These are phyloP conservation scores for Celoporthe dispersa DNA, from an alignment of 2,329 filamentous ascomycete genomes.

Conservation along the genomic window DNA sequence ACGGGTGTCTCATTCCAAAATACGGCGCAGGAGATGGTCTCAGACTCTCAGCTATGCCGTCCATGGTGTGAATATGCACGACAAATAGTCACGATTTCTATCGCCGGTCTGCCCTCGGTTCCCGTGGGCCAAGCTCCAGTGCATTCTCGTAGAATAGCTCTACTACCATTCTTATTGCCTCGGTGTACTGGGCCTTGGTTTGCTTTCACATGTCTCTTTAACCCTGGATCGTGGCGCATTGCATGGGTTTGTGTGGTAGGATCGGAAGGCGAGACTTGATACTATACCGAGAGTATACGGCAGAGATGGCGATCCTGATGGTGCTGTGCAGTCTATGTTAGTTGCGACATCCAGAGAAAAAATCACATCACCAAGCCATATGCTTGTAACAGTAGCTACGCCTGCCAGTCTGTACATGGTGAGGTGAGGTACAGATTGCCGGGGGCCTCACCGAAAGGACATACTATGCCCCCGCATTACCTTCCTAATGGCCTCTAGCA, in stretches of 20 bases:
- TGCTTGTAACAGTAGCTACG: background rate
- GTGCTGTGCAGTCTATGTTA: background rate
- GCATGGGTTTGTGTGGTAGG: background rate
- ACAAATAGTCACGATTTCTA: background rate
- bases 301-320: background rate
- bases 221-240: background rate
- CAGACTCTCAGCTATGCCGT: background rate
- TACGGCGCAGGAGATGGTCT: background rate
- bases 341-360: background rate
- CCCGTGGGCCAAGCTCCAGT: background rate
- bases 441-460: no score
- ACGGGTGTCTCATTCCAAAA: no score
- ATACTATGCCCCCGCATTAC: background rate
- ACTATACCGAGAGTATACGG: background rate
- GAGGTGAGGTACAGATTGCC: background rate
- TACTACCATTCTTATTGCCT: background rate
- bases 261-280: constrained; percentile 2
- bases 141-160: background rate
- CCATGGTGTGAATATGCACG: background rate
- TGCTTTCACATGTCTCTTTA: background rate
- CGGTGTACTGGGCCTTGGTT: background rate
- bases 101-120: background rate
- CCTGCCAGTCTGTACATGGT: background rate
- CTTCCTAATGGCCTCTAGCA: background rate
- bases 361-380: background rate